These are phyloP conservation scores for Raffaelea albimanens DNA, from an alignment of 2,329 filamentous ascomycete species.

Conservation along the genomic window DNA sequence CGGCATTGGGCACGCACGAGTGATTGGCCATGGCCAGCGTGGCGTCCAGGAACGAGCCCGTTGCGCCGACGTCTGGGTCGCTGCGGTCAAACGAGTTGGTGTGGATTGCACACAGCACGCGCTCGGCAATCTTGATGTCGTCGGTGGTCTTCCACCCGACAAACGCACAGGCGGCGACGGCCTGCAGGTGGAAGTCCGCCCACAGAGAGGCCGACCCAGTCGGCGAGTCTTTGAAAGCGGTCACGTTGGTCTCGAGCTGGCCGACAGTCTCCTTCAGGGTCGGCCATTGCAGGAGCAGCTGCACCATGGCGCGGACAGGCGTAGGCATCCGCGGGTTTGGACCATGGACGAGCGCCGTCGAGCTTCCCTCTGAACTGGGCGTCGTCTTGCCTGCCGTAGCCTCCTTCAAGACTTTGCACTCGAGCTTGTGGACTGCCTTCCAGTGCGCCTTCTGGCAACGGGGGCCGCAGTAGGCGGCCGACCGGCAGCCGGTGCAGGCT, in stretches of 20 bases:
- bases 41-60: slow-evolving; percentile 47
- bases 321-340: slow-evolving; percentile 39
- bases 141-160: slow-evolving; percentile 27
- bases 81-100: slow-evolving; percentile 52
- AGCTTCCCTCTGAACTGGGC: too few relatives aligned
- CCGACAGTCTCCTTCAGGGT: slow-evolving; percentile 21
- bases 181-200: slow-evolving; percentile 39
- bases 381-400: slow-evolving; percentile 20
- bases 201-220: slow-evolving; percentile 29
- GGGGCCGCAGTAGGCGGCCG: slow-evolving; percentile 43
- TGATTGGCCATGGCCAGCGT: slow-evolving; percentile 52
- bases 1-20: slow-evolving; percentile 51
- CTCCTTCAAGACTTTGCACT: slow-evolving; percentile 39
- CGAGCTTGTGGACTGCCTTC: slow-evolving; percentile 39
- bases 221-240: slow-evolving; percentile 22
- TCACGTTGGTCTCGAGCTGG: slow-evolving; percentile 37
- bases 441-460: slow-evolving; percentile 47
- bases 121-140: slow-evolving; percentile 29
- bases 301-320: slow-evolving; percentile 42
- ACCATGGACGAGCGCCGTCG: too few relatives aligned
- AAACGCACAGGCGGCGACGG: slow-evolving; percentile 39
- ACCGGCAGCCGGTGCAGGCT: slow-evolving; percentile 43
- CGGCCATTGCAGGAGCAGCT: slow-evolving; percentile 33
- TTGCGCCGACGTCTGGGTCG: slow-evolving; percentile 41
- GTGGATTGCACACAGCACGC: slow-evolving; percentile 46